Evolutionary conservation across 1,284 basidiomycete species (phyloP), one percentile per base, ranked within the genome.

Genomic region (Hemileia vastatrix): DNA sequence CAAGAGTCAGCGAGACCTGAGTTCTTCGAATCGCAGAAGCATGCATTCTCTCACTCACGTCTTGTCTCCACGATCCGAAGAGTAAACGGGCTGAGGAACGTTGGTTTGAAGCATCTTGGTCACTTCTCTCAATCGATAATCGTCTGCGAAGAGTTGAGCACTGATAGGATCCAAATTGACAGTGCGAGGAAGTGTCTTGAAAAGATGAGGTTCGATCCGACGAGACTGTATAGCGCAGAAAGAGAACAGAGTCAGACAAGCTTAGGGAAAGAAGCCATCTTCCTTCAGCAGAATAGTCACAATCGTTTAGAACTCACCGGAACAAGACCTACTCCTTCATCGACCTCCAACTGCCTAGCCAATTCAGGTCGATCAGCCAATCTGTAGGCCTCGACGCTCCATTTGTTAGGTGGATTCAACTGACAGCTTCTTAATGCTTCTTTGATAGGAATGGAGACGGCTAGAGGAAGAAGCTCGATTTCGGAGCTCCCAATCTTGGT

Each of bases 51-150:
- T 69, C 65, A 52, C 62, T 44, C 68, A 67, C 21, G 61, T 65
- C 58, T 70, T 68, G 54, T 68, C 68, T 31, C 66, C 65, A 21
- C 56, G 53, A 21, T 67, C 67, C 8, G 65, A 51, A n/a, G 68
- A 62, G 36, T 67, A 64, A 44, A 69, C 66, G 2, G 65, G 62
- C 47, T 69, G 67, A 48, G 67, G 9, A 8, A 62, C 32, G 18
- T 65, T 63, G 4, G 72, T 74, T 43, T 66, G 58, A 36, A 75
- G 69, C 68, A 75, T 71, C 23, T 68, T 64, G 9, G 66, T 67
- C 3, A 72, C 73, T 13, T 75, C 73, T 15, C 53, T 59, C n/a
- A 75, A 67, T 15, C 73, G 68, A 53, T 66, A 67, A 54, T 75
- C 73, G 11, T 56, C 48, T 31, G 54, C 63, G 57, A 75, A 75